Evolutionary conservation across 345 rosid species (phyloP).

Genomic region (Euphorbia lathyris): DNA sequence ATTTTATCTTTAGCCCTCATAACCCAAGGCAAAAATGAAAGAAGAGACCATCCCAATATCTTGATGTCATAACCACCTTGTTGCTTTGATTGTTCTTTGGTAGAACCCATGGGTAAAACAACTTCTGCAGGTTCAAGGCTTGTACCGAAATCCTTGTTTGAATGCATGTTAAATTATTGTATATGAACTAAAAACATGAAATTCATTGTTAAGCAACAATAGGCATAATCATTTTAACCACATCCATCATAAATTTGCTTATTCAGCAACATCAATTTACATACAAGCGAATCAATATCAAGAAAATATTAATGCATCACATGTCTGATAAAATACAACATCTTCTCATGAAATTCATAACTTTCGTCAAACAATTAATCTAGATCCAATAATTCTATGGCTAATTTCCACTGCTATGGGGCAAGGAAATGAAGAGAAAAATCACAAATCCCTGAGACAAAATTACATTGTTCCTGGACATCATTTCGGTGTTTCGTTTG

Average conservation of each 20-base stretch:
- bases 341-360: no score
- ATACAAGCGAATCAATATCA: background rate
- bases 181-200: constrained; percentile 36
- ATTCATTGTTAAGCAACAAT: constrained; percentile 36
- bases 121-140: constrained; percentile 30
- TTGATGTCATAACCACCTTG: constrained; percentile 39
- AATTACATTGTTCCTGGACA: no score
- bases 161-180: constrained; percentile 37
- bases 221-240: constrained; percentile 7
- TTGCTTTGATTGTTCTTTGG: constrained; percentile 37
- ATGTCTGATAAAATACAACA: background rate
- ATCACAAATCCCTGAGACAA: no score
- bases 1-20: constrained; percentile 27
- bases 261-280: background rate
- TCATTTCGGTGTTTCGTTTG: no score
- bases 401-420: no score
- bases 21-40: constrained; percentile 57
- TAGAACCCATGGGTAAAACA: background rate
- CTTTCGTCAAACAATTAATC: no score
- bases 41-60: constrained; percentile 60
- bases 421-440: no score
- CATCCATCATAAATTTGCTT: constrained; percentile 12
- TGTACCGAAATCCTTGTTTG: constrained; percentile 37
- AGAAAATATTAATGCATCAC: background rate
- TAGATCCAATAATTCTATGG: no score